Evolutionary conservation across 352 stramenopile species (phyloP).

Genomic region (Pythium dissotocum): DNA sequence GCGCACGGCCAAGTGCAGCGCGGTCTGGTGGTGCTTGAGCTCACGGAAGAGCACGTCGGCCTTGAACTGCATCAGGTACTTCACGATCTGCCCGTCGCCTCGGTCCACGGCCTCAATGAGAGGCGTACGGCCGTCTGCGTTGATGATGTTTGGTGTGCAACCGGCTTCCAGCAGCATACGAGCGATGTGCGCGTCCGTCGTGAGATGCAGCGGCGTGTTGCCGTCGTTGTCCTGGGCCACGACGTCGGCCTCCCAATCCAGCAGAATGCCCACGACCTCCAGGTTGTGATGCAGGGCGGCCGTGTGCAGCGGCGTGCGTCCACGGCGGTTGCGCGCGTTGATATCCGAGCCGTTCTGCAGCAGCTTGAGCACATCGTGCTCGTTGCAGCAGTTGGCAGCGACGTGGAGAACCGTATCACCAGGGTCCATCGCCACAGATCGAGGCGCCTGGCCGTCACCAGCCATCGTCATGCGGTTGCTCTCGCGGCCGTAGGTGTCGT

Average conservation of each 20-base stretch:
- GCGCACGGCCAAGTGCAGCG: slow-evolving; percentile 76
- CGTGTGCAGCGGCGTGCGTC: slow-evolving; percentile 80
- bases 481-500: slow-evolving; percentile 35
- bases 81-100: slow-evolving; percentile 74
- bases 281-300: slow-evolving; percentile 80
- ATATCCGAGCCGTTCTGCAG: slow-evolving; percentile 88
- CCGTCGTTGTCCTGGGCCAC: slow-evolving; percentile 78
- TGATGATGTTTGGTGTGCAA: slow-evolving; percentile 84
- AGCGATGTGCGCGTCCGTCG: slow-evolving; percentile 73
- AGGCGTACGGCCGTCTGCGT: slow-evolving; percentile 73
- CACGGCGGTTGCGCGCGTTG: slow-evolving; percentile 78
- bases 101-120: slow-evolving; percentile 80
- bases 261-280: slow-evolving; percentile 77
- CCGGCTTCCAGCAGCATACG: slow-evolving; percentile 82
- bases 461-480: slow-evolving; percentile 31
- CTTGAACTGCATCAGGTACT: slow-evolving; percentile 78
- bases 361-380: slow-evolving; percentile 83
- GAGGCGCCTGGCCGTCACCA: slow-evolving; percentile 47
- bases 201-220: slow-evolving; percentile 84
- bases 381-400: slow-evolving; percentile 84
- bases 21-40: slow-evolving; percentile 85
- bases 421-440: slow-evolving; percentile 81
- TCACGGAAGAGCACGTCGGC: slow-evolving; percentile 85
- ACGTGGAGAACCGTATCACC: slow-evolving; percentile 88
- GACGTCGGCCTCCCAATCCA: slow-evolving; percentile 83